Base-by-base conservation (phyloP, 495 filamentous ascomycete species). In the Usnea hakonensis region DNA sequence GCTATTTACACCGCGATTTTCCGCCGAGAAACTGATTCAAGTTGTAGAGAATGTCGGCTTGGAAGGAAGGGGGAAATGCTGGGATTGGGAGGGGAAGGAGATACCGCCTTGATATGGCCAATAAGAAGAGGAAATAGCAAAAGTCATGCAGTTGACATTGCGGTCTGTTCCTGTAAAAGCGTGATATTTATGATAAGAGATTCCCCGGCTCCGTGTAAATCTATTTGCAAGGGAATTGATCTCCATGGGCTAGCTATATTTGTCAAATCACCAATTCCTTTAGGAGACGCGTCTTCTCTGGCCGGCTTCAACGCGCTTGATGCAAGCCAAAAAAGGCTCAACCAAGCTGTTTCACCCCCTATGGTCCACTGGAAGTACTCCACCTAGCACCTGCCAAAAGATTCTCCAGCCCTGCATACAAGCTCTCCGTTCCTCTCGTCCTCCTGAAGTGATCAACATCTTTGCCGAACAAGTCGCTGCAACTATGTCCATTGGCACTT, bases 41-140 rank as follows among this genome's bases (percentile, higher is more conserved):
- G 78, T 90, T 35, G 71, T 82, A 30, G 67, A 70, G 41, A 64
- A 67, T n/a, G 40, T 86, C 55, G 67, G 66, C 14, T 53, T 79
- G 36, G 75, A 77, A 19, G 78, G 82, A 43, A 79, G 89, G 65
- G 88, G 89, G 5, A 74, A 76, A 65, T 89, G 82, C 69, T 92
- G 87, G 87, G 88, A 91, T 77, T 91, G 85, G 83, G 84, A 84
- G 66, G 88, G 87, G 5, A 75, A 85, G 61, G 88, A 90, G 69
- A 76, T 95, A 19, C 61, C 74, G 46, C 87, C 89, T 28, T 90
- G 70, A 79, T 52, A 19, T 14, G 28, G 5, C 23, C 46, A 50
- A 28, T 50, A 30, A 28, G 3, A 11, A 48, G 44, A 13, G 23
- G 3, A 30, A 23, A 5, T 30, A 50, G 46, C 46, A 50, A 13